These are phyloP conservation scores for Graphilbum fragrans DNA, from an alignment of 2,329 filamentous ascomycete species.

Conservation along the genomic window DNA sequence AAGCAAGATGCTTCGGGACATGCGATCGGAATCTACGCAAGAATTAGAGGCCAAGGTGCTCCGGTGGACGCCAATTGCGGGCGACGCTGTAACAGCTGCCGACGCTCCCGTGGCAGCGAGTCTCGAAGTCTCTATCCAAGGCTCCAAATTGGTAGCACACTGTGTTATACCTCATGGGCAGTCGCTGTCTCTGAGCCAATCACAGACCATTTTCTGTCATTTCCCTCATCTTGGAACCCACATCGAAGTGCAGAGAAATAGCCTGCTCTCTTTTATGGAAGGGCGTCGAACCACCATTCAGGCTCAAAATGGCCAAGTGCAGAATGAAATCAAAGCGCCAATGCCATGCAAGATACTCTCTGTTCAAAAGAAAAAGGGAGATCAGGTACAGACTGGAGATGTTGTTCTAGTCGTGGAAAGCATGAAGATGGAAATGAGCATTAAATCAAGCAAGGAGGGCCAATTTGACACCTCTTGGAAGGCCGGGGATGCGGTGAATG, in stretches of 20 bases:
- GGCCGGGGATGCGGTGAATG: not conserved
- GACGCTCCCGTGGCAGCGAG: no score
- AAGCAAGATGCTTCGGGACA: no score
- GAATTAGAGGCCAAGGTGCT: no score
- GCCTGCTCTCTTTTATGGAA: not conserved
- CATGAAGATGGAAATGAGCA: constrained; percentile 16
- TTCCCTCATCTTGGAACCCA: not conserved
- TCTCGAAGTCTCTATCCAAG: no score
- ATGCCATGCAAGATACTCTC: constrained; percentile 15
- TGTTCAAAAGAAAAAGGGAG: constrained; percentile 4
- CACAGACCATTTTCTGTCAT: not conserved
- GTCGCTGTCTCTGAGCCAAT: no score
- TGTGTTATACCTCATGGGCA: no score
- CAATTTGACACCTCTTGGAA: not conserved
- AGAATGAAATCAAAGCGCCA: constrained; percentile 10
- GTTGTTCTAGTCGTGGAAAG: constrained; percentile 14
- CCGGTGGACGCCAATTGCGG: no score
- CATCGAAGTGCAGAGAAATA: not conserved
- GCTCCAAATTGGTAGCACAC: no score
- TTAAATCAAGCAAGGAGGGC: constrained; percentile 3
- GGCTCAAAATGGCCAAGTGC: no score
- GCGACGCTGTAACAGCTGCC: no score
- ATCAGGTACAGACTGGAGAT: not conserved
- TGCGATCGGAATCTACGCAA: no score
- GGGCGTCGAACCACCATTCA: not conserved